These are phyloP conservation scores for Pseudogymnoascus verrucosus DNA, from an alignment of 2,329 filamentous ascomycete genomes.

Conservation along the genomic window DNA sequence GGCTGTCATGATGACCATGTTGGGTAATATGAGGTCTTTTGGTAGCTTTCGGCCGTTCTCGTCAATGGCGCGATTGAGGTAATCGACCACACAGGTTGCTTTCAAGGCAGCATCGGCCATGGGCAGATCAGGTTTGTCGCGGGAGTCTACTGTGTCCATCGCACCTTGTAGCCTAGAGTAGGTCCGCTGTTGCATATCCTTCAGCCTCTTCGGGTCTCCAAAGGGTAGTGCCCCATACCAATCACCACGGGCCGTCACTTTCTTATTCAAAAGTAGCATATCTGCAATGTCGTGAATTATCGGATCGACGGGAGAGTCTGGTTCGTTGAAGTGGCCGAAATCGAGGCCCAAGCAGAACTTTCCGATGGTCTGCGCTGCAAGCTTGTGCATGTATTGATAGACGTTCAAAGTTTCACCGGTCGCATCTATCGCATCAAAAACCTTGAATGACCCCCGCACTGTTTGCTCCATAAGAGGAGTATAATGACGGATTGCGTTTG, in stretches of 20 bases:
- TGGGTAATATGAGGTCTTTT: constrained; percentile 30
- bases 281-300: constrained; percentile 45
- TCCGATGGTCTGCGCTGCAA: constrained; percentile 35
- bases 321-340: constrained; percentile 33
- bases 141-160: background rate
- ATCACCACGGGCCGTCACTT: constrained; percentile 42
- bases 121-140: constrained; percentile 21
- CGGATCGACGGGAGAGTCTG: constrained; percentile 41
- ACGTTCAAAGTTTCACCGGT: constrained; percentile 36
- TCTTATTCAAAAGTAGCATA: constrained; percentile 49
- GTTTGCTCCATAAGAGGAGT: constrained; percentile 50
- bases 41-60: constrained; percentile 47
- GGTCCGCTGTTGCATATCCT: background rate
- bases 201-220: constrained; percentile 42
- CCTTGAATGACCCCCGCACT: constrained; percentile 41
- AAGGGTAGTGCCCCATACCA: constrained; percentile 53
- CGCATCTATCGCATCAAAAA: constrained; percentile 44
- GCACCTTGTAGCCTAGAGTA: background rate
- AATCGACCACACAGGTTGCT: constrained; percentile 39
- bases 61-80: constrained; percentile 44
- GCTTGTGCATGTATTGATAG: constrained; percentile 40
- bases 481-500: constrained; percentile 54
- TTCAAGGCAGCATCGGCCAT: constrained; percentile 39
- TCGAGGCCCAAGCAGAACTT: constrained; percentile 36
- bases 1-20: constrained; percentile 43